These are phyloP conservation scores for Wickerhamiella dianesei DNA, from an alignment of 805 yeast species.

Conservation along the genomic window DNA sequence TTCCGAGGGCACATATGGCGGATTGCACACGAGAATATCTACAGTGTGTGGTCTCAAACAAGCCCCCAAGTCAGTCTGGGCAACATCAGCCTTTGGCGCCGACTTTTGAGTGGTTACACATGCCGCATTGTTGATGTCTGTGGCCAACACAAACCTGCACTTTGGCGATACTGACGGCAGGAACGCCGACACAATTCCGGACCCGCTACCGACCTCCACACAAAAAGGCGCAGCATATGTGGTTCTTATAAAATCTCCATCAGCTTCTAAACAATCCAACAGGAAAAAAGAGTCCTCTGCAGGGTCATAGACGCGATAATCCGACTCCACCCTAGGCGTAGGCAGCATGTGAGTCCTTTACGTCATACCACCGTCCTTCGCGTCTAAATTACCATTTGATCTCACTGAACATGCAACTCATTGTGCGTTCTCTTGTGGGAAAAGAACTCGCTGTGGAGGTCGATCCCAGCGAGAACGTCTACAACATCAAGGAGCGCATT, in stretches of 20 bases:
- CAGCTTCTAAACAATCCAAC: constrained; percentile 64
- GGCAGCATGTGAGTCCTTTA: background rate
- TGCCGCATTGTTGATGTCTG: constrained; percentile 75
- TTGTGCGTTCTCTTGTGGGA: constrained; percentile 17
- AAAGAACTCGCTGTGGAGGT: constrained; percentile 22
- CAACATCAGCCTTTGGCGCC: constrained; percentile 33
- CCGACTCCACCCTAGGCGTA: background rate
- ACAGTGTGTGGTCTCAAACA: constrained; percentile 28
- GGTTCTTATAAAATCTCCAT: constrained; percentile 27
- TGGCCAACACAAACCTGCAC: constrained; percentile 41
- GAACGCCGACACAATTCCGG: constrained; percentile 80
- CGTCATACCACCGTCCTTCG: background rate
- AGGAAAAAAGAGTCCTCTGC: constrained; percentile 83
- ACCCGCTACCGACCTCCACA: constrained; percentile 81
- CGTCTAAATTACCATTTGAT: too few species aligned
- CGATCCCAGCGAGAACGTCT: constrained; percentile 31
- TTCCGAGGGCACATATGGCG: constrained; percentile 93
- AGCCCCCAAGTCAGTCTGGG: constrained; percentile 38
- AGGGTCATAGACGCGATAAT: constrained; percentile 64
- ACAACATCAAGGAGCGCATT: constrained; percentile 73
- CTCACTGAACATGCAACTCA: constrained; percentile 17
- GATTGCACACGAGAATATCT: constrained; percentile 77
- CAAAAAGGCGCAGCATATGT: constrained; percentile 35
- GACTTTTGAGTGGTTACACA: constrained; percentile 41
- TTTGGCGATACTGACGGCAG: constrained; percentile 44